These are phyloP conservation scores for Rhizopogon roseolus DNA, from an alignment of 768 basidiomycete genomes.

Conservation along the genomic window DNA sequence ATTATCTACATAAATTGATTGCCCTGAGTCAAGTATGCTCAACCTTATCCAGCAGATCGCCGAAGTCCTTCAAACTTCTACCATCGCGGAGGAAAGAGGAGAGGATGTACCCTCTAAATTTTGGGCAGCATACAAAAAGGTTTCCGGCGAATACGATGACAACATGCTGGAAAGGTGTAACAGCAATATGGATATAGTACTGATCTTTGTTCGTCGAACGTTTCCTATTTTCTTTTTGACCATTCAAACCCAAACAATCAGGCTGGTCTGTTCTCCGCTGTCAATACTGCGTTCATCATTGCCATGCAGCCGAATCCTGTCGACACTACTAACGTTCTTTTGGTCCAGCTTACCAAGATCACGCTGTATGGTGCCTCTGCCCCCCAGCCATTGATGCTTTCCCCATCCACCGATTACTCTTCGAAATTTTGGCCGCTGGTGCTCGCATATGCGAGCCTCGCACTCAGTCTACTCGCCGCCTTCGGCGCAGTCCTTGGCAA, in stretches of 20 bases:
- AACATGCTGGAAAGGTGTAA: background rate
- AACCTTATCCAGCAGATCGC: too few species aligned
- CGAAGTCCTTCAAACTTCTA: too few species aligned
- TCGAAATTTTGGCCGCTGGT: slow-evolving; percentile 5
- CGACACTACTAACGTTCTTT: too few species aligned
- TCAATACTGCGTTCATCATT: background rate
- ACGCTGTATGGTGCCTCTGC: too few species aligned
- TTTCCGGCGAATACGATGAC: background rate
- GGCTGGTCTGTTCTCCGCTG: background rate
- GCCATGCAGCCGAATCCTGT: slow-evolving; percentile 1
- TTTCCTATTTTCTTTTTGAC: background rate
- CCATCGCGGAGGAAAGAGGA: too few species aligned
- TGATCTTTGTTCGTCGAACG: background rate
- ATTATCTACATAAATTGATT: too few species aligned
- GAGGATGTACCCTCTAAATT: background rate
- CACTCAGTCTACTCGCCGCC: background rate
- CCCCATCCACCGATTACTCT: too few species aligned
- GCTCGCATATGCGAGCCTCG: slow-evolving; percentile 10
- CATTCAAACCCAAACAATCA: background rate
- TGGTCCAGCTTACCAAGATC: too few species aligned
- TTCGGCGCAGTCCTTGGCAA: slow-evolving; percentile 4
- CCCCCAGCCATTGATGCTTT: too few species aligned
- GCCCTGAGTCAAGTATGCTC: too few species aligned
- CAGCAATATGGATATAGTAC: slow-evolving; percentile 2
- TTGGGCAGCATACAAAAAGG: background rate